A percentile compares a stretch with the other conserved stretches of the same genome.
phyloP scores from a whole-genome alignment of 2,329 filamentous ascomycete genomes.

The Phialocephala subalpina region DNA sequence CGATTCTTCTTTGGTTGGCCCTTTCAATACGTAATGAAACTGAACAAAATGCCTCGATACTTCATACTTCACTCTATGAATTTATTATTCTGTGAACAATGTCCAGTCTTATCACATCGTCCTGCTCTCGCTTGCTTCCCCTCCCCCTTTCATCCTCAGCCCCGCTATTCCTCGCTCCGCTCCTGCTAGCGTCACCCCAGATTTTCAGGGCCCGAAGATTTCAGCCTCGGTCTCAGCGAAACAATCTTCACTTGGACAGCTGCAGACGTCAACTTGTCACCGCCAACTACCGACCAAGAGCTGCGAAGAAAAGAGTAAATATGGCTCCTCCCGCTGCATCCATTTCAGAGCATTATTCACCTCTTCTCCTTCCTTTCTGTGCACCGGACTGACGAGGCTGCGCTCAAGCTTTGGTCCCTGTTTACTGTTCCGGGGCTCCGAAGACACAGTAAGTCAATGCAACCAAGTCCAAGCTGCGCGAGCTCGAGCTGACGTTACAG shows the following conservation, averaged over 20 bases:
- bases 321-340: not conserved
- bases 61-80: not conserved
- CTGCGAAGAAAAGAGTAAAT: not conserved
- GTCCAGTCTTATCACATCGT: not conserved
- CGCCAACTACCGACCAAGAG: not conserved
- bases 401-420: not conserved
- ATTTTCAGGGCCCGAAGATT: conserved; percentile 8
- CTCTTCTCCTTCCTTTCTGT: not conserved
- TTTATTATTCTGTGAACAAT: not conserved
- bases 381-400: not conserved
- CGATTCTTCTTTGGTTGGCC: not conserved
- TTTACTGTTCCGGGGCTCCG: not conserved
- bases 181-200: not conserved
- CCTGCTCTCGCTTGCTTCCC: not conserved
- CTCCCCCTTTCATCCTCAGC: conserved; percentile 7
- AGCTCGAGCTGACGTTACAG: not conserved
- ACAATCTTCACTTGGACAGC: not conserved
- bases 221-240: conserved; percentile 10
- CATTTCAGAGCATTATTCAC: not conserved
- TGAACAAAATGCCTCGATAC: not conserved
- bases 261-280: not conserved
- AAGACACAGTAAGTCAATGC: not conserved
- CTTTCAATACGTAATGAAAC: not conserved
- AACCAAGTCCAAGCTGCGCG: not conserved
- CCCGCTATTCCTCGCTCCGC: conserved; percentile 6